Evolutionary conservation across 2,329 filamentous ascomycete genomes (phyloP).

Genomic region (Arthrinium puccinioides): DNA sequence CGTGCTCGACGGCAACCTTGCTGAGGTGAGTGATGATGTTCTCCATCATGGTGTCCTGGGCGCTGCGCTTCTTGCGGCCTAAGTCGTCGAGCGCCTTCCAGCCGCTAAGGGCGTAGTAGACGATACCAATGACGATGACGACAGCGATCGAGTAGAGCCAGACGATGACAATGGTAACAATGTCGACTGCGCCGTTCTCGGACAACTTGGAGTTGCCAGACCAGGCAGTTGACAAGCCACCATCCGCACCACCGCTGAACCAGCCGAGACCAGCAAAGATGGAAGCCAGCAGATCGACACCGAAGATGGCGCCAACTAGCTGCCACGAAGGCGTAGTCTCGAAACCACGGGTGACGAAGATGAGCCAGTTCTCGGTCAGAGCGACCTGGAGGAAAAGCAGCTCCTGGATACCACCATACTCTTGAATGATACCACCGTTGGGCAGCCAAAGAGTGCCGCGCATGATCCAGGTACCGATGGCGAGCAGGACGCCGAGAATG

Average conservation of each 20-base stretch:
- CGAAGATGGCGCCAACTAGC: constrained; percentile 58
- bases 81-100: constrained; percentile 29
- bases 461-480: constrained; percentile 60
- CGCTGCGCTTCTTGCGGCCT: constrained; percentile 41
- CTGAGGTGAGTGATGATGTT: constrained; percentile 43
- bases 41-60: constrained; percentile 44
- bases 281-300: constrained; percentile 60
- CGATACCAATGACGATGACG: constrained; percentile 42
- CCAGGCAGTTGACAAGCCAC: constrained; percentile 32
- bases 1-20: constrained; percentile 43
- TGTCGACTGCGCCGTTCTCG: constrained; percentile 46
- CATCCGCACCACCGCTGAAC: constrained; percentile 41
- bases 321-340: constrained; percentile 65
- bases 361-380: constrained; percentile 70
- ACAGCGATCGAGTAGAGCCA: constrained; percentile 46
- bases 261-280: constrained; percentile 66
- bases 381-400: constrained; percentile 68
- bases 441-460: constrained; percentile 58
- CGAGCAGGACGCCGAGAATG: constrained; percentile 57
- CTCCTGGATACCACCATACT: constrained; percentile 66
- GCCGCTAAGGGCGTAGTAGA: constrained; percentile 38
- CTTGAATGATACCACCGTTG: constrained; percentile 64
- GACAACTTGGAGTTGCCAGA: constrained; percentile 21
- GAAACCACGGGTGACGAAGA: constrained; percentile 68
- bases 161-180: constrained; percentile 45